phyloP scores from a whole-genome alignment of 2,329 filamentous ascomycete genomes.

The Hypoxylon rubiginosum region DNA sequence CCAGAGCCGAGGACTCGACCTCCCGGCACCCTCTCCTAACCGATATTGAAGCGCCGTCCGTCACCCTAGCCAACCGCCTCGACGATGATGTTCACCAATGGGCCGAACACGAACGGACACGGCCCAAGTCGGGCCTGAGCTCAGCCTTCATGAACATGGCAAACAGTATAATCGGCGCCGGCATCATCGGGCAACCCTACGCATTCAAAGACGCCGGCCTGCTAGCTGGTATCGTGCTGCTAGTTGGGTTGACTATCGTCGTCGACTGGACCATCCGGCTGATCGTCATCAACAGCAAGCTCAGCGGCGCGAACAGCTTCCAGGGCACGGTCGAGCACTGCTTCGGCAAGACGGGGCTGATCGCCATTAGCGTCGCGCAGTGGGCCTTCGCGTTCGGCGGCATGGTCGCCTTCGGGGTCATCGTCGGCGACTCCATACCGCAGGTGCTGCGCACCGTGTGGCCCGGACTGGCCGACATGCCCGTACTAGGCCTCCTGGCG shows the following conservation, averaged over 20 bases:
- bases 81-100: constrained; percentile 61
- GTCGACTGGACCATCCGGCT: constrained; percentile 98
- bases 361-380: constrained; percentile 91
- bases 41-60: constrained; percentile 79
- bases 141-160: constrained; percentile 99
- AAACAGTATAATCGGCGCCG: constrained; percentile 92
- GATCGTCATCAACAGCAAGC: constrained; percentile 97
- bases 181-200: constrained; percentile 89
- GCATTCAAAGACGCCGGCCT: constrained; percentile 95
- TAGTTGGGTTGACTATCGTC: constrained; percentile 82
- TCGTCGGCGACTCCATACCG: constrained; percentile 96
- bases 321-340: constrained; percentile 97
- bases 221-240: constrained; percentile 80
- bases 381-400: constrained; percentile 99
- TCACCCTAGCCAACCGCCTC: constrained; percentile 72
- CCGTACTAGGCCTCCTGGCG: constrained; percentile 85
- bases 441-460: constrained; percentile 88
- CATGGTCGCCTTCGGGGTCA: constrained; percentile 98
- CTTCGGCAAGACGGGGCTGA: constrained; percentile 87
- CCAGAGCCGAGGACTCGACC: constrained; percentile 54
- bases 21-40: constrained; percentile 76
- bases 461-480: constrained; percentile 77
- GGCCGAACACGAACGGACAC: constrained; percentile 67
- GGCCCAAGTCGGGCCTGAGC: constrained; percentile 86
- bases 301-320: constrained; percentile 93